Base-by-base conservation (phyloP, 1,284 basidiomycete species). In the Ganoderma sp. region DNA sequence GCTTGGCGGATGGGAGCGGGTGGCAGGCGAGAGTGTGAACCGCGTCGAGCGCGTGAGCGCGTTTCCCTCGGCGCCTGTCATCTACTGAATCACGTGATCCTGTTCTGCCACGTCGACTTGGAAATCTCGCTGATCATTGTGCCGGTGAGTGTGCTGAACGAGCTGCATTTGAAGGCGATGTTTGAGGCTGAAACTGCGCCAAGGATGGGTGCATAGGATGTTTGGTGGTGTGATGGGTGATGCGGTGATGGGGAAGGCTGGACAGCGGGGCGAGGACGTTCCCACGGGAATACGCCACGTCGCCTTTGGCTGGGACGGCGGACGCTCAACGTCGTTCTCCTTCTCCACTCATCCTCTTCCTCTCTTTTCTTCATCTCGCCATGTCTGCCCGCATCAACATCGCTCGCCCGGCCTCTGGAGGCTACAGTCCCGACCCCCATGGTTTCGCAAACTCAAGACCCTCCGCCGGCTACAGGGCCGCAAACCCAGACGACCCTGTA, bases 371-470 rank as follows among this genome's bases (percentile, higher is more conserved):
- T 52, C 56, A 64, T 42, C 56, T 78, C 81, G 79, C 76, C 81
- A 94, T 94, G 93, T 86, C 92, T 75, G 91, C 91, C 76, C 89
- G 92, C 79, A 94, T 94, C 79, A 91, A 83, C 81, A 92, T 94
- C 73, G 90, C 87, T 73, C 92, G 92, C 75, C 92, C 92, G 60
- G 79, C 84, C 67, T 81, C 84, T 73, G 84, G 83, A 78, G 75
- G 76, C 75, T 84, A 86, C 77, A 86, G 82, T 63, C 78, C 84
- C 43, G 91, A 94, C 82, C 91, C 91, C 1, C 89, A 93, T 76
- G 90, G 90, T 48, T 87, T 92, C 66, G 85, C 86, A 63, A 92
- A 91, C 79, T 84, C 89, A 28, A 84, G 87, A 69, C 82, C 86
- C 2, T 87, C 90, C 9, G 81, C 88, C 52, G 90, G 91, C 64